Conservation (phyloP, 768 basidiomycete species). For the Filobasidium floriforme region DNA sequence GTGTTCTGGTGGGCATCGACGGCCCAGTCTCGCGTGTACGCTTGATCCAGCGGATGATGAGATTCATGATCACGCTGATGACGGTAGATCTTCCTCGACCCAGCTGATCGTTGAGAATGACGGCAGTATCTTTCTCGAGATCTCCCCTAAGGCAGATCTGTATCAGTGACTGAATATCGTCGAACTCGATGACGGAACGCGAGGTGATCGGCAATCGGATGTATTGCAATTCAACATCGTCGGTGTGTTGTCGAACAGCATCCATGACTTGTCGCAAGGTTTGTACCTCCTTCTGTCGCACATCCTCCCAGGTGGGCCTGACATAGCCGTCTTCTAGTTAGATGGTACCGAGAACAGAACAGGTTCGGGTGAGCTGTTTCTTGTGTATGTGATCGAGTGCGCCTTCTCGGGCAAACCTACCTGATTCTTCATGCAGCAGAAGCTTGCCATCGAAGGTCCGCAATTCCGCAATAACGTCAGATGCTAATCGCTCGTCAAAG, state of each 20-base stretch:
- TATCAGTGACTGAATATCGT: constrained; percentile 51
- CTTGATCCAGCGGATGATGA: constrained; percentile 73
- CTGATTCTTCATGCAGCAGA: constrained; percentile 81
- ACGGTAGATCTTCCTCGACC: constrained; percentile 81
- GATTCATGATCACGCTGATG: constrained; percentile 75
- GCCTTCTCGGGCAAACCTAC: too few relatives aligned
- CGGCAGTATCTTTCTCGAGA: constrained; percentile 55
- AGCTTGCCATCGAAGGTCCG: constrained; percentile 76
- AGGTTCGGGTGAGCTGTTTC: too few relatives aligned
- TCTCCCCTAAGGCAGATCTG: constrained; percentile 65
- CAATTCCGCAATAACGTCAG: constrained; percentile 79
- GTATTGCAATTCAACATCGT: constrained; percentile 65
- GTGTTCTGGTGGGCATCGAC: constrained; percentile 15
- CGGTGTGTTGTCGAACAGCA: constrained; percentile 23
- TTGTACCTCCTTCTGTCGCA: constrained; percentile 60
- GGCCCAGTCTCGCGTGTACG: constrained; percentile 17
- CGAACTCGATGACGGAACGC: constrained; percentile 54
- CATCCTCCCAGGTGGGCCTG: constrained; percentile 91
- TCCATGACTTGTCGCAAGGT: constrained; percentile 86
- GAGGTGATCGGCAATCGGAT: constrained; percentile 86
- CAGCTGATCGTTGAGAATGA: constrained; percentile 92
- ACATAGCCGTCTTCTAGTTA: constrained; percentile 79
- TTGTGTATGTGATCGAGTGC: too few relatives aligned
- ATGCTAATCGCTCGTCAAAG: constrained; percentile 78
- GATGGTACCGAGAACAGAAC: too few relatives aligned